Percentiles rank a stretch among this genome's conserved stretches.
phyloP scores from a whole-genome alignment of 2,329 filamentous ascomycete species.

The Bipolaris sorokiniana region DNA sequence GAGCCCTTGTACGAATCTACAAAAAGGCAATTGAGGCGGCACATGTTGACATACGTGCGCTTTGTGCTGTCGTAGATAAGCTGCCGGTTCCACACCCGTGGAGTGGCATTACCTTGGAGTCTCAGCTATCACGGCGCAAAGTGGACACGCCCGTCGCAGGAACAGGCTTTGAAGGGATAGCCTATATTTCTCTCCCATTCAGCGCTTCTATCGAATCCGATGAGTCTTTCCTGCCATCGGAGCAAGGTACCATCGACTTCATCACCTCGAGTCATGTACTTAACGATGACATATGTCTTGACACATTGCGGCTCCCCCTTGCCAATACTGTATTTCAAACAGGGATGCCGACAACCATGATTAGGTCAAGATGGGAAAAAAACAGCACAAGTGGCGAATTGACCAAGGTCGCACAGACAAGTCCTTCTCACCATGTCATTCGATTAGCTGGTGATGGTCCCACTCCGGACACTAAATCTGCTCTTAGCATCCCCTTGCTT shows the following conservation, averaged over 20 bases:
- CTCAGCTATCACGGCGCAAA: conserved; percentile 2
- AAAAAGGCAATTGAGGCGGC: not conserved
- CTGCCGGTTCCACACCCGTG: conserved; percentile 34
- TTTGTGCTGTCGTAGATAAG: conserved; percentile 48
- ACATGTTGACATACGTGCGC: conserved; percentile 20
- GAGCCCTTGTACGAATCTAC: conserved; percentile 34
- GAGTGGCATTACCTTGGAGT: not conserved
- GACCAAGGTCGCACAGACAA: conserved; percentile 15
- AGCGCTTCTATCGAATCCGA: conserved; percentile 18
- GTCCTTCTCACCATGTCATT: conserved; percentile 28
- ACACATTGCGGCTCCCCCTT: conserved; percentile 64
- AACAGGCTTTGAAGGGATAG: conserved; percentile 43
- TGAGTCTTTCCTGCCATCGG: conserved; percentile 7
- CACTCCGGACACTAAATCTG: conserved; percentile 1
- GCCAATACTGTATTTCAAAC: conserved; percentile 81
- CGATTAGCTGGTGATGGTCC: conserved; percentile 6
- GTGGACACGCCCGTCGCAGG: conserved; percentile 24
- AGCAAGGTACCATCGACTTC: conserved; percentile 38
- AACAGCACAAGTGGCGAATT: conserved; percentile 2
- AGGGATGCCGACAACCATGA: conserved; percentile 54
- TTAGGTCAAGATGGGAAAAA: conserved; percentile 31
- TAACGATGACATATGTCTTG: conserved; percentile 1
- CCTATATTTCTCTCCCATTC: conserved; percentile 33
- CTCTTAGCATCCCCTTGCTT: conserved; percentile 59
- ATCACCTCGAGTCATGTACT: conserved; percentile 13